Percentiles rank a stretch among this genome's conserved stretches.
phyloP scores from a whole-genome alignment of 2,329 filamentous ascomycete genomes.

The Endoconidiophora polonica region DNA sequence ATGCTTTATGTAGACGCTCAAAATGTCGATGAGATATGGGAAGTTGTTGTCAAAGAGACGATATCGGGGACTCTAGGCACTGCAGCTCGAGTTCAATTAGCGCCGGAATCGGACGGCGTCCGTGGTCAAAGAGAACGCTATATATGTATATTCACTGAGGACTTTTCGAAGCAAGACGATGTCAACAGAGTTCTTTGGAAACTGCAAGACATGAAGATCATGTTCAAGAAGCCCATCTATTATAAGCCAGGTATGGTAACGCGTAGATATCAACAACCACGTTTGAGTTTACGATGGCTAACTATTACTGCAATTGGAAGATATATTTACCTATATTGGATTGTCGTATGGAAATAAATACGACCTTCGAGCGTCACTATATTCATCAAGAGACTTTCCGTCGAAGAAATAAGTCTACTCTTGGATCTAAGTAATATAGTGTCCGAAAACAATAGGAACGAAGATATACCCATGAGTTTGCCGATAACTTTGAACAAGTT shows the following conservation, averaged over 20 bases:
- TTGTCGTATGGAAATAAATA: constrained; percentile 44
- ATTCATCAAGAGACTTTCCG: constrained; percentile 18
- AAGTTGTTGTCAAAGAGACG: constrained; percentile 47
- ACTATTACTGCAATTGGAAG: constrained; percentile 21
- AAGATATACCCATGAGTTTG: too few species aligned
- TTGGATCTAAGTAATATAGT: background rate
- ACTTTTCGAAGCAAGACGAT: constrained; percentile 55
- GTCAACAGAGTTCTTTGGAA: constrained; percentile 48
- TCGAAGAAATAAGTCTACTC: background rate
- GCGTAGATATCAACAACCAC: too few species aligned
- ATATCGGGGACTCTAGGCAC: constrained; percentile 53
- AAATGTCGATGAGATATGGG: constrained; percentile 49
- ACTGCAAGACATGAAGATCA: constrained; percentile 45
- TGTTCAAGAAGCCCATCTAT: constrained; percentile 42
- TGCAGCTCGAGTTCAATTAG: constrained; percentile 47
- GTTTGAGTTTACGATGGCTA: too few species aligned
- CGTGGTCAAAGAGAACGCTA: constrained; percentile 31
- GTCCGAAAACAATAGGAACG: too few species aligned
- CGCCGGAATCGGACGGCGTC: constrained; percentile 33
- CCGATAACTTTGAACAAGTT: too few species aligned
- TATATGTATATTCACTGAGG: constrained; percentile 62
- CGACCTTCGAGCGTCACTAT: constrained; percentile 42
- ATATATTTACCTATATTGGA: constrained; percentile 52
- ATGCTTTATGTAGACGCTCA: constrained; percentile 47
- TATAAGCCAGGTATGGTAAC: constrained; percentile 51